A percentile compares a stretch with the other conserved stretches of the same genome.
Evolutionary conservation across 768 basidiomycete genomes (phyloP).

Genomic region (Mycena chlorophos): DNA sequence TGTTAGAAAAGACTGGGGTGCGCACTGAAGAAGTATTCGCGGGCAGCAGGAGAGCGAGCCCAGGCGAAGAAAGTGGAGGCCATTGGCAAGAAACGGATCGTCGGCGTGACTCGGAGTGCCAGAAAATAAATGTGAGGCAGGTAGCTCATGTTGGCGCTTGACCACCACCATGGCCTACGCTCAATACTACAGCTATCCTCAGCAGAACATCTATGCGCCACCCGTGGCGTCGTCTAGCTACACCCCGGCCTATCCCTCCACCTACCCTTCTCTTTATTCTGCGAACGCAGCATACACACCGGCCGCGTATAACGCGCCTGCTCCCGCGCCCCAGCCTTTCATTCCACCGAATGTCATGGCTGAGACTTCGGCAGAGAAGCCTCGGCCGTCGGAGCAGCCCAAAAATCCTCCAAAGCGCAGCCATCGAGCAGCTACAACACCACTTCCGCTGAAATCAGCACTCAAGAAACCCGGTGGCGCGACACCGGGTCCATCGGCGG

Average conservation of each 20-base stretch:
- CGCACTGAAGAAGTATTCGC: constrained; percentile 95
- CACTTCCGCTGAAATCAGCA: constrained; percentile 52
- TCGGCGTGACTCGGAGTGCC: not conserved
- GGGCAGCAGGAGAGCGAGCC: constrained; percentile 87
- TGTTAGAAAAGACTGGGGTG: constrained; percentile 3
- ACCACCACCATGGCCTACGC: not conserved
- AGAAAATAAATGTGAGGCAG: not conserved
- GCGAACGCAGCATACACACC: constrained; percentile 19
- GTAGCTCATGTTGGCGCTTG: not conserved
- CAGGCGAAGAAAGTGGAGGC: constrained; percentile 85
- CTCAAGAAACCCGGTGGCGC: constrained; percentile 46
- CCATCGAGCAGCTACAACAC: constrained; percentile 25
- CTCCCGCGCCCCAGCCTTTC: constrained; percentile 13
- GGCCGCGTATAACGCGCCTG: constrained; percentile 4
- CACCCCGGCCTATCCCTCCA: constrained; percentile 36
- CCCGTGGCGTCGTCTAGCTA: no score
- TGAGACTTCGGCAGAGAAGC: constrained; percentile 13
- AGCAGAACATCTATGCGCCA: constrained; percentile 38
- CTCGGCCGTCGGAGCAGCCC: constrained; percentile 16
- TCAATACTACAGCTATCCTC: constrained; percentile 5
- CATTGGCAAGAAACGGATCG: constrained; percentile 47
- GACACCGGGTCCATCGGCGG: constrained; percentile 19
- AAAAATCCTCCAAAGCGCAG: constrained; percentile 20
- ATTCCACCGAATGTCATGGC: constrained; percentile 19
- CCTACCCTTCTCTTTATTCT: constrained; percentile 28